Conservation (phyloP, 768 basidiomycete genomes). For the Paxillus rubicundulus region DNA sequence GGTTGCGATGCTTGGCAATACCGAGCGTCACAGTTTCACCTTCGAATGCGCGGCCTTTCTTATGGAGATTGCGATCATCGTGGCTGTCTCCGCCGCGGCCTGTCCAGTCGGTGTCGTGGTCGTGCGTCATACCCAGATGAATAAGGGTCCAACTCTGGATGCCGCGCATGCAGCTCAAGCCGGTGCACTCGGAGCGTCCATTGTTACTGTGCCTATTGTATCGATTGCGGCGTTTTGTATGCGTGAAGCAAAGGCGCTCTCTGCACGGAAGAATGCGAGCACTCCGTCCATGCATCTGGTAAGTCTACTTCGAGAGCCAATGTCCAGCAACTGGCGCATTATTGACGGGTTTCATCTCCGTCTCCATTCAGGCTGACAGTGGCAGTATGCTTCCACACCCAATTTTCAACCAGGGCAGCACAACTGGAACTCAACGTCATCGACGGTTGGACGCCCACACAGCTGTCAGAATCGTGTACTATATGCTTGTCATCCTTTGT, state of each 20-base stretch:
- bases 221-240: constrained; percentile 7
- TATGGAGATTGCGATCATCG: constrained; percentile 9
- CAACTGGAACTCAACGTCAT: neutral
- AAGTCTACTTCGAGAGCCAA: neutral
- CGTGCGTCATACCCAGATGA: neutral
- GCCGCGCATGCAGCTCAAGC: constrained; percentile 15
- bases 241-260: constrained; percentile 1
- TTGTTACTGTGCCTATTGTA: constrained; percentile 6
- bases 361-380: neutral
- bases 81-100: constrained; percentile 15
- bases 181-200: constrained; percentile 10
- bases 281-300: neutral
- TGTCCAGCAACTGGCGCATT: neutral
- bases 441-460: constrained; percentile 7
- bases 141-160: neutral
- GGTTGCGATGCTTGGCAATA: constrained; percentile 2
- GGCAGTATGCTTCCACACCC: neutral
- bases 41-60: constrained; percentile 1
- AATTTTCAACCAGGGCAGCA: neutral
- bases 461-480: constrained; percentile 10
- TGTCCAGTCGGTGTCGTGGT: constrained; percentile 6
- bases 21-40: neutral
- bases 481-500: constrained; percentile 13
- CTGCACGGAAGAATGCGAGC: constrained; percentile 1
- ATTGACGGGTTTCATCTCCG: neutral